Conservation (phyloP, 2,329 filamentous ascomycete species). For the Parastagonospora avenae region DNA sequence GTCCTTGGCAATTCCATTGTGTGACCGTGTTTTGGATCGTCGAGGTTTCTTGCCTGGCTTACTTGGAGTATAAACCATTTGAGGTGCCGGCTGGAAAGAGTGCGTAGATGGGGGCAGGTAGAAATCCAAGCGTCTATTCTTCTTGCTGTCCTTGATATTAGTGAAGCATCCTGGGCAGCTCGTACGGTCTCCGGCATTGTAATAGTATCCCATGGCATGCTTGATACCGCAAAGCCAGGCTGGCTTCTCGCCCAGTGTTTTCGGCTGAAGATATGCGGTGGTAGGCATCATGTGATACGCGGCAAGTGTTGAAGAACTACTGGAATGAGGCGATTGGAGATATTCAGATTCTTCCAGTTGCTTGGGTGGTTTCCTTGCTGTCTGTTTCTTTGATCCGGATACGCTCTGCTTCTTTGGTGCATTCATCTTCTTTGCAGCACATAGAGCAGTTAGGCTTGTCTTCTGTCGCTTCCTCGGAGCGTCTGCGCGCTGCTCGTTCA, state of each 20-base stretch:
- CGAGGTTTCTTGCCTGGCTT: constrained; percentile 10
- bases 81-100: constrained; percentile 21
- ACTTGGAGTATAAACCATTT: constrained; percentile 23
- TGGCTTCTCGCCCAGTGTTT: constrained; percentile 12
- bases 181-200: constrained; percentile 34
- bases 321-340: constrained; percentile 6
- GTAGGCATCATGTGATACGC: constrained; percentile 23
- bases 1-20: constrained; percentile 34
- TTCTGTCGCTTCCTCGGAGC: neutral
- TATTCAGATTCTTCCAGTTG: neutral
- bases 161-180: constrained; percentile 29
- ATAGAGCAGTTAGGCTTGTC: neutral
- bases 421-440: neutral
- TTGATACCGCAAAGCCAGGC: constrained; percentile 36
- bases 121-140: constrained; percentile 29
- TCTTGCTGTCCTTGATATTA: constrained; percentile 13
- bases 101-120: constrained; percentile 25
- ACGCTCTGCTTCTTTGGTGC: neutral
- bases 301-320: constrained; percentile 23
- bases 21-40: constrained; percentile 11
- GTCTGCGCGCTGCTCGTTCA: neutral
- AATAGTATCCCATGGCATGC: constrained; percentile 34
- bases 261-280: constrained; percentile 25
- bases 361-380: neutral
- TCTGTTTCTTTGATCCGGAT: neutral